A percentile compares a stretch with the other conserved stretches of the same genome.
Evolutionary conservation across 768 basidiomycete genomes (phyloP).

Genomic region (Lyophyllum decastes): DNA sequence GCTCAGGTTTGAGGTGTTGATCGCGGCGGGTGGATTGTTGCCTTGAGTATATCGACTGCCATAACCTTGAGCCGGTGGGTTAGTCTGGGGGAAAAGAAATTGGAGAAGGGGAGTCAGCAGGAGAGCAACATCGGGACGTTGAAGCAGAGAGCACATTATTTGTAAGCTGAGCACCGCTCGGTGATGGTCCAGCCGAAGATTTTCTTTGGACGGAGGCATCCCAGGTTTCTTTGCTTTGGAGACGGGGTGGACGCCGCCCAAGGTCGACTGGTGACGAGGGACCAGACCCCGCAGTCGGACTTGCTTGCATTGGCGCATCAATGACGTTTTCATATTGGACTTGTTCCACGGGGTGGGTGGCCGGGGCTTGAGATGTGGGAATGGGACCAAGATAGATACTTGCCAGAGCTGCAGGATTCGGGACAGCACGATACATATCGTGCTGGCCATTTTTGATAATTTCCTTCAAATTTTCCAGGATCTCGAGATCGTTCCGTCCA

Average conservation of each 20-base stretch:
- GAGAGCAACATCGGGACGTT: slow-evolving; percentile 6
- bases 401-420: slow-evolving; percentile 65
- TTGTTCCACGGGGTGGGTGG: slow-evolving; percentile 20
- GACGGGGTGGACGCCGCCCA: slow-evolving; percentile 24
- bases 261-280: slow-evolving; percentile 24
- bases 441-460: slow-evolving; percentile 74
- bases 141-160: slow-evolving; percentile 35
- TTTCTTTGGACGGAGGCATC: slow-evolving; percentile 21
- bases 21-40: slow-evolving; percentile 14
- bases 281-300: slow-evolving; percentile 19
- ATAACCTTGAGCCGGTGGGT: slow-evolving; percentile 20
- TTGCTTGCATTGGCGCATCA: slow-evolving; percentile 37
- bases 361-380: slow-evolving; percentile 21
- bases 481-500: slow-evolving; percentile 69
- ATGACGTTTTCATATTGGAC: slow-evolving; percentile 14
- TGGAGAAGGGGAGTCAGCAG: slow-evolving; percentile 19
- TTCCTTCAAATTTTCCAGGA: slow-evolving; percentile 73
- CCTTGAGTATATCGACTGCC: slow-evolving; percentile 24
- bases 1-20: slow-evolving; percentile 27
- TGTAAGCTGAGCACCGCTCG: slow-evolving; percentile 20
- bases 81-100: slow-evolving; percentile 19
- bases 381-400: slow-evolving; percentile 63
- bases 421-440: slow-evolving; percentile 65
- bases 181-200: slow-evolving; percentile 15
- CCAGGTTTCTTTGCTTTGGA: slow-evolving; percentile 29